Base-by-base conservation (phyloP, 202 grass and related monocot species). In the Cymbopogon flexuosus region DNA sequence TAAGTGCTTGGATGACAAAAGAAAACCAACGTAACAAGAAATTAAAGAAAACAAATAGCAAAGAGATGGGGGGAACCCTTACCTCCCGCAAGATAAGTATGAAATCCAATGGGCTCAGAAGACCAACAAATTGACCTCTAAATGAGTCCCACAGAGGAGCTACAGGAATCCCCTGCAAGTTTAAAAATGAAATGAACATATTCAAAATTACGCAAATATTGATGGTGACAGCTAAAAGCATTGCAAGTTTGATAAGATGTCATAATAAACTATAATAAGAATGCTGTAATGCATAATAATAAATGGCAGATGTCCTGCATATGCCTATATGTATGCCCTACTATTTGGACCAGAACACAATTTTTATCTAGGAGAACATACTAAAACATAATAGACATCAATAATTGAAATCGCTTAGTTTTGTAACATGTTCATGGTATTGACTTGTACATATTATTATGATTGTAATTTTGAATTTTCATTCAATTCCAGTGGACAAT, bases 31-130 rank as follows among this genome's bases (percentile, higher is more conserved):
- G 23, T 14, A 22, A 43, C 15, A 31, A 27, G 43, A 40, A 64
- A 41, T 12, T 64, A 24, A 80, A 75, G 15, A 78, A 65, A 85
- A 54, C 35, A 52, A 77, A 45, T 27, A 80, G n/a, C 35, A 76
- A 77, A 81, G 37, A 72, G 23, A 27, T 1, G 27, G 27, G 27
- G 27, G 27, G 2, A 27, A 27, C 27, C 27, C 27, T 31, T 84
- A 96, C 96, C 96, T 99, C 92, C 88, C 73, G 88, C 77, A 99
- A 62, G 85, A 99, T 93, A 76, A 99, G 91, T 85, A 99, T 99
- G 70, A 99, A 99, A 91, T 99, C 96, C 39, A 96, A 62, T 56
- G 96, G 92, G 62, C 96, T 99, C 51, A 99, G 67, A 66, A 96
- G 80, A 19, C 96, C 96, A 72, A 96, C 96, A 96, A 99, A 99